Percentiles rank a stretch among this genome's conserved stretches.
phyloP scores from a whole-genome alignment of 2,329 filamentous ascomycete genomes.

The Alternaria infectoria region DNA sequence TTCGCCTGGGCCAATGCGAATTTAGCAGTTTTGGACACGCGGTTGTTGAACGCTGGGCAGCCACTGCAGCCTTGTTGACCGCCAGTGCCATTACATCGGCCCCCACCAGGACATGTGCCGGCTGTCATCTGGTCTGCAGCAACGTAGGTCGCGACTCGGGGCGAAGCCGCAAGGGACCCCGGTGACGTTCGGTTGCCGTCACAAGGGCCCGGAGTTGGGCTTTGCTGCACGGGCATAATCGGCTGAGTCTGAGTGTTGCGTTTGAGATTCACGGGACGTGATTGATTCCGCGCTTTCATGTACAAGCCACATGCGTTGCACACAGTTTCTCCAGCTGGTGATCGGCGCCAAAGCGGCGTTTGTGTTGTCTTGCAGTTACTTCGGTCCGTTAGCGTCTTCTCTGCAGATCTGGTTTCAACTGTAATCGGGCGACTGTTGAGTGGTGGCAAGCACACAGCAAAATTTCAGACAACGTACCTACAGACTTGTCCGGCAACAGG shows the following conservation, averaged over 20 bases:
- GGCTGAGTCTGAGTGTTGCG: constrained; percentile 63
- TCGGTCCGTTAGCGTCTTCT: constrained; percentile 22
- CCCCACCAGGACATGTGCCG: constrained; percentile 94
- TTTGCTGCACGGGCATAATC: constrained; percentile 43
- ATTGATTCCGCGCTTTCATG: constrained; percentile 88
- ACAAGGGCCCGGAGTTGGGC: constrained; percentile 48
- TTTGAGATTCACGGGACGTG: constrained; percentile 88
- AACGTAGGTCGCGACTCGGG: constrained; percentile 71
- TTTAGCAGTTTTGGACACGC: constrained; percentile 85
- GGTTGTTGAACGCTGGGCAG: constrained; percentile 96
- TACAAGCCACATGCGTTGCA: constrained; percentile 98
- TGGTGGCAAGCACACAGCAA: not conserved
- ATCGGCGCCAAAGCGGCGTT: constrained; percentile 93
- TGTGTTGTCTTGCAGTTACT: constrained; percentile 96
- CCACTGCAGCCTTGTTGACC: constrained; percentile 94
- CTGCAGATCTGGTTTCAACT: constrained; percentile 7
- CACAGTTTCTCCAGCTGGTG: constrained; percentile 90
- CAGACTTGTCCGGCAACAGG: constrained; percentile 69
- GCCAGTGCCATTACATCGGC: constrained; percentile 93
- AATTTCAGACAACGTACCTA: constrained; percentile 61
- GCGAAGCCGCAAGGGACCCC: constrained; percentile 46
- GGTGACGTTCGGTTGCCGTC: constrained; percentile 51
- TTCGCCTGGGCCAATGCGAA: constrained; percentile 61
- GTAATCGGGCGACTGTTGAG: constrained; percentile 1
- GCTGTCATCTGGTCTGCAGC: constrained; percentile 74